A percentile compares a stretch with the other conserved stretches of the same genome.
Conservation (phyloP, 2,329 filamentous ascomycete species). For the Colletotrichum magnum region DNA sequence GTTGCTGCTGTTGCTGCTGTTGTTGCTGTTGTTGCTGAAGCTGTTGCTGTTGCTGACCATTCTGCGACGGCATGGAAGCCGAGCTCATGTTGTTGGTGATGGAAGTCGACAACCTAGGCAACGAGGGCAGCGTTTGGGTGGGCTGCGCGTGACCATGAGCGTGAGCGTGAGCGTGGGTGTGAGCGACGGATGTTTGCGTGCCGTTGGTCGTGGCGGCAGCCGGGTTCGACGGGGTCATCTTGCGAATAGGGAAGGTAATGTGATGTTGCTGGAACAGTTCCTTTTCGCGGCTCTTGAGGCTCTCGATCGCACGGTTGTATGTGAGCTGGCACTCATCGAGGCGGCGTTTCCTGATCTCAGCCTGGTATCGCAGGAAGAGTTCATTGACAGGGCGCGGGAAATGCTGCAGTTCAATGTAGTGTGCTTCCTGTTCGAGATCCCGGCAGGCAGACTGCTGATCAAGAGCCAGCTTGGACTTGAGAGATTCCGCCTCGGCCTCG, state of each 20-base stretch:
- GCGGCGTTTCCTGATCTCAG: constrained; percentile 29
- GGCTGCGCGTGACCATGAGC: neutral
- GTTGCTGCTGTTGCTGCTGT: neutral
- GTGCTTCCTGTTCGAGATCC: constrained; percentile 28
- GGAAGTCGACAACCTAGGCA: neutral
- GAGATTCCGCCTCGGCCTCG: constrained; percentile 21
- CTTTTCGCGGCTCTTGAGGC: constrained; percentile 10
- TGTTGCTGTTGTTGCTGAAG: neutral
- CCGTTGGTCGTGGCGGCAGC: neutral
- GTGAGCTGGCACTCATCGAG: constrained; percentile 16
- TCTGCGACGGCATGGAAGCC: constrained; percentile 24
- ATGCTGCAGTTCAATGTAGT: neutral
- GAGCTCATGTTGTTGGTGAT: constrained; percentile 10
- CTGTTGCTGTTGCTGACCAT: neutral
- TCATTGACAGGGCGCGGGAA: constrained; percentile 12
- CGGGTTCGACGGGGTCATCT: neutral
- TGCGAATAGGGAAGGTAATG: constrained; percentile 20
- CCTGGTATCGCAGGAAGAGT: constrained; percentile 26
- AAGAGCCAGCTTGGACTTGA: constrained; percentile 14
- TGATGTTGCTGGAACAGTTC: constrained; percentile 24
- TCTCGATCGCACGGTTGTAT: constrained; percentile 5
- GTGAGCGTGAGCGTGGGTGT: neutral
- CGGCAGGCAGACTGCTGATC: constrained; percentile 21
- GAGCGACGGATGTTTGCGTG: neutral
- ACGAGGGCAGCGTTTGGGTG: neutral